Evolutionary conservation across 225 moss, liverwort and hornwort genomes (phyloP).

Genomic region (Sphagnum contortum): DNA sequence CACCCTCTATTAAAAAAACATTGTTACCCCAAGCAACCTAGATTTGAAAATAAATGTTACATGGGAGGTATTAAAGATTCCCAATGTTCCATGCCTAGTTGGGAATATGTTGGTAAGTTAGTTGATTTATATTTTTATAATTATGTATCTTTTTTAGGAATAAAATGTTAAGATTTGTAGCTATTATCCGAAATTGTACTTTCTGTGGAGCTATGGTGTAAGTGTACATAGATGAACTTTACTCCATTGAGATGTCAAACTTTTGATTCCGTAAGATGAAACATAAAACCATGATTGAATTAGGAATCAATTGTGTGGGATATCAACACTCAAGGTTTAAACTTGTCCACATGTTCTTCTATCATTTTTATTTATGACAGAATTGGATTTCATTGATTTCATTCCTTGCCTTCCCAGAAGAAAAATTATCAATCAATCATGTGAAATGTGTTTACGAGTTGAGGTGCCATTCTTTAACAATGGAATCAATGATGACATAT

Average conservation of each 20-base stretch:
- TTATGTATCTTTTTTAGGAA: too few relatives aligned
- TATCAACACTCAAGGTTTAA: conserved; percentile 28
- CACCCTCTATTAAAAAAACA: too few relatives aligned
- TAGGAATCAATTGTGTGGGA: conserved; percentile 15
- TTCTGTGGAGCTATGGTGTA: too few relatives aligned
- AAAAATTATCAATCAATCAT: conserved; percentile 18
- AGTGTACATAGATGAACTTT: conserved; percentile 74
- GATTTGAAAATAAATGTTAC: too few relatives aligned
- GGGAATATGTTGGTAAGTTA: conserved; percentile 38
- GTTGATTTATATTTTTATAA: too few relatives aligned
- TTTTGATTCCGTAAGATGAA: conserved; percentile 38
- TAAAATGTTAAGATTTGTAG: too few relatives aligned
- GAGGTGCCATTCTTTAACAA: conserved; percentile 39
- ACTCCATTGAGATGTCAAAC: conserved; percentile 38
- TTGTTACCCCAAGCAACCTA: too few relatives aligned
- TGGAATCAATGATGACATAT: conserved; percentile 37
- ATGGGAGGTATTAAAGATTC: too few relatives aligned
- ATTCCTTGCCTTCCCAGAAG: conserved; percentile 10
- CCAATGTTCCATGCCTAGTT: conserved; percentile 28
- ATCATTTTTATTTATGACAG: too few relatives aligned
- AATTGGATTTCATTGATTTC: too few relatives aligned
- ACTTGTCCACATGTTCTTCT: conserved; percentile 28
- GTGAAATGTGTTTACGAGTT: conserved; percentile 44
- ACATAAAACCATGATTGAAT: conserved; percentile 12
- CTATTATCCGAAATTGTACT: too few relatives aligned